These are phyloP conservation scores for Stephania cephalantha DNA, from an alignment of 164 flowering plant genomes.

Conservation along the genomic window DNA sequence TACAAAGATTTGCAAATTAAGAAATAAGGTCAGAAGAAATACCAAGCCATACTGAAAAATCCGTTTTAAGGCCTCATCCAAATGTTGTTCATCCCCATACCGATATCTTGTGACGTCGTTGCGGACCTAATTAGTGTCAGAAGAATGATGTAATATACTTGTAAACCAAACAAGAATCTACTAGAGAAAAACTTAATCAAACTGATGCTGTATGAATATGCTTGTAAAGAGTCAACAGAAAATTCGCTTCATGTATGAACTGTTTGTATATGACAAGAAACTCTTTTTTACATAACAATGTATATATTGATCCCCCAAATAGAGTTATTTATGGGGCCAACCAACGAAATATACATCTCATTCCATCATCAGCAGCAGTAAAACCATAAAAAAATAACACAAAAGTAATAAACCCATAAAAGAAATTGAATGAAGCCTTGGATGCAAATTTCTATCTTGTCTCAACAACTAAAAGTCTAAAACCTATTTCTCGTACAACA, in stretches of 20 bases:
- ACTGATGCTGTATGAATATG: not conserved
- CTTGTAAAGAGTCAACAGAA: not conserved
- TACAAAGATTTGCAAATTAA: not conserved
- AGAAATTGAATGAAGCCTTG: not conserved
- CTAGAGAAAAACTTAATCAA: not conserved
- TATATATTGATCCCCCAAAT: not conserved
- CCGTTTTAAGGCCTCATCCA: conserved; percentile 91
- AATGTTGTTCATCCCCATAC: conserved; percentile 95
- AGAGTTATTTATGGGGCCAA: not conserved
- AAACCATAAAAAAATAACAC: not conserved
- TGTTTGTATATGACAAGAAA: not conserved
- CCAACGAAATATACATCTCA: not conserved
- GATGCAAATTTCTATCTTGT: not conserved
- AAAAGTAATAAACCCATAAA: not conserved
- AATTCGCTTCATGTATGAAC: not conserved
- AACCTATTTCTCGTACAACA: not conserved
- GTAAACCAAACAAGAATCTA: not conserved
- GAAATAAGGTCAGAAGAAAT: conserved; percentile 10
- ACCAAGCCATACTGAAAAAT: conserved; percentile 96
- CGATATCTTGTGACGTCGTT: conserved; percentile 87
- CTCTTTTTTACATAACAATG: no score
- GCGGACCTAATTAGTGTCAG: conserved; percentile 53
- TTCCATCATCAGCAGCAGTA: not conserved
- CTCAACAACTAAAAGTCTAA: not conserved
- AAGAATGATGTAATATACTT: conserved; percentile 4